Percentiles rank a stretch among this genome's conserved stretches.
These are phyloP conservation scores for Lachancea nothofagi DNA, from an alignment of 805 yeast species.

Conservation along the genomic window DNA sequence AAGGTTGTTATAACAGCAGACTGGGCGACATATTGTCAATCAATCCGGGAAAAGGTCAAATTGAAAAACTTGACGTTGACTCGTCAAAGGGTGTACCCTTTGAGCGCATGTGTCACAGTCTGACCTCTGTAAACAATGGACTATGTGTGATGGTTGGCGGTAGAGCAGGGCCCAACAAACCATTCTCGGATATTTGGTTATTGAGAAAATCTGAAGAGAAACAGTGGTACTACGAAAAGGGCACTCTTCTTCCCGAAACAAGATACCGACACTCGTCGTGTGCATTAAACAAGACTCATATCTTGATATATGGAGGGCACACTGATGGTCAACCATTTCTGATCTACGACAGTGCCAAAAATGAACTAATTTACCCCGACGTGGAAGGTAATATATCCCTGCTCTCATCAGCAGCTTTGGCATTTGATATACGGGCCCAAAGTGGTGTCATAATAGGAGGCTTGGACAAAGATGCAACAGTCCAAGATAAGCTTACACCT, in stretches of 20 bases:
- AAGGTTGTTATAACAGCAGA: slow-evolving; percentile 34
- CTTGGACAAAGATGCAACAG: slow-evolving; percentile 19
- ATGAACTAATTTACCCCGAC: slow-evolving; percentile 16
- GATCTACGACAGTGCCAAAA: slow-evolving; percentile 13
- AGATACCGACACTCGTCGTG: slow-evolving; percentile 50
- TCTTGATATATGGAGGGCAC: slow-evolving; percentile 51
- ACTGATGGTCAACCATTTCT: slow-evolving; percentile 20
- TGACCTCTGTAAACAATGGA: slow-evolving; percentile 33
- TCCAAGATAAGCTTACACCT: slow-evolving; percentile 28
- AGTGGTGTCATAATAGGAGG: slow-evolving; percentile 26
- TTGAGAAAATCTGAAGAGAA: slow-evolving; percentile 14
- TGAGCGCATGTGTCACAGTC: slow-evolving; percentile 56
- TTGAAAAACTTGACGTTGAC: neutral
- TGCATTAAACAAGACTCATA: slow-evolving; percentile 20
- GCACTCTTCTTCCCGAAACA: slow-evolving; percentile 37
- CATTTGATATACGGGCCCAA: slow-evolving; percentile 11
- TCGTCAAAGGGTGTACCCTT: slow-evolving; percentile 10
- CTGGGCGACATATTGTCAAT: slow-evolving; percentile 17
- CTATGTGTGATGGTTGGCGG: slow-evolving; percentile 55
- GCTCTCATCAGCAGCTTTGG: slow-evolving; percentile 20
- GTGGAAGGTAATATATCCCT: slow-evolving; percentile 42
- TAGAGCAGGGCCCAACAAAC: slow-evolving; percentile 51
- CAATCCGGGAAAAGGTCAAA: neutral
- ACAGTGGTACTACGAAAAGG: slow-evolving; percentile 37
- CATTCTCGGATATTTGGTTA: slow-evolving; percentile 42